Evolutionary conservation across 1,284 basidiomycete genomes (phyloP), one percentile per base, ranked within the genome.

Genomic region (Chiua sp.): DNA sequence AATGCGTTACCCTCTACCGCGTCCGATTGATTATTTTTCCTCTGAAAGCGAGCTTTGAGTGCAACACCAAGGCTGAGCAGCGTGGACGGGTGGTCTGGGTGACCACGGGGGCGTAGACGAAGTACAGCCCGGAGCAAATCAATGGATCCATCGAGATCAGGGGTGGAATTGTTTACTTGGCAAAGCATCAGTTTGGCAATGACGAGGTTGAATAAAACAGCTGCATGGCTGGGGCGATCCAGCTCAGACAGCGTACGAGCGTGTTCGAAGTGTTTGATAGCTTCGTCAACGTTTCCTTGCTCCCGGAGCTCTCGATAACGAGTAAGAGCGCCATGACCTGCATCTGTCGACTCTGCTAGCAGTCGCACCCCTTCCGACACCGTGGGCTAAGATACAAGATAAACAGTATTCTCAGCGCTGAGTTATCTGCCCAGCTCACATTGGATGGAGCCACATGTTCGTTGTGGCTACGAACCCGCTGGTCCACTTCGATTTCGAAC

Each of bases 41-140:
- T 51, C 11, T 47, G 59, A 23, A 35, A 51, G 16, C 53, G 60
- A 39, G 53, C 46, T 32, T 23, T 11, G 11, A 58, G 46, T 15
- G 50, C 53, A 3, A 49, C 16, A 3, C 35, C 51, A 22, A 51
- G 23, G 23, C 35, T 23, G 23, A 51, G 33, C 18, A 39, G 26
- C 15, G 35, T 23, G 23, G 28, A 39, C 11, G 35, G 35, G 7
- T 28, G 51, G 39, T 51, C 51, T 12, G 23, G 51, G 51, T 51
- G 51, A 39, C 35, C 51, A 37, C 22, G 33, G 28, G 51, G 35
- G 7, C 51, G 51, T 15, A 51, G 33, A 47, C 0, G 16, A 42
- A 62, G 56, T 2, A 13, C 47, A 26, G 26, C 47, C 47, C 51
- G 50, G 49, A 39, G 52, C 20, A 59, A 20, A 16, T 42, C 16